Evolutionary conservation across 1,139 yeast species (phyloP).

Genomic region (Hansenula sp.): DNA sequence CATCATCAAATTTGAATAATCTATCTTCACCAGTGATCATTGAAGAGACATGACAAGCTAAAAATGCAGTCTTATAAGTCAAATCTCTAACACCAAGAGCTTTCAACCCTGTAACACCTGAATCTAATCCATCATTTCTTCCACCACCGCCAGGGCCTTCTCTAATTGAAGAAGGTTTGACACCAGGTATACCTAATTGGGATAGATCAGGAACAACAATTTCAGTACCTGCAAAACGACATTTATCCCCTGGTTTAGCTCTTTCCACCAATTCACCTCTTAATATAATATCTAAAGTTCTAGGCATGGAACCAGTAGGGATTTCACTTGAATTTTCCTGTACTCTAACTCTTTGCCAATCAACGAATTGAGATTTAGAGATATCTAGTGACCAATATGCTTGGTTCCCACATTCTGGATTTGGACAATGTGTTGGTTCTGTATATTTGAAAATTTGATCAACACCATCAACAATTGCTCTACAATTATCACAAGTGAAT

Average conservation of each 20-base stretch:
- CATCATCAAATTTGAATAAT: constrained; percentile 34
- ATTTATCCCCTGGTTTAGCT: constrained; percentile 97
- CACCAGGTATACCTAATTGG: constrained; percentile 95
- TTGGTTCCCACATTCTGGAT: constrained; percentile 84
- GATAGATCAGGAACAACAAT: constrained; percentile 95
- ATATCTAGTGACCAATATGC: constrained; percentile 82
- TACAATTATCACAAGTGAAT: constrained; percentile 87
- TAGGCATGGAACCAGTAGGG: constrained; percentile 99
- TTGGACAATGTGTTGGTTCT: constrained; percentile 90
- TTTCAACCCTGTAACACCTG: constrained; percentile 84
- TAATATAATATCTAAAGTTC: constrained; percentile 88
- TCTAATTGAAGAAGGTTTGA: constrained; percentile 79
- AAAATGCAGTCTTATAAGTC: constrained; percentile 86
- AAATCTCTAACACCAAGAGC: constrained; percentile 88
- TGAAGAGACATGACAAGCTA: constrained; percentile 81
- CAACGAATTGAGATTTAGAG: constrained; percentile 81
- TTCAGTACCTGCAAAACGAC: constrained; percentile 92
- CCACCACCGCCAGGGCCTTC: constrained; percentile 61
- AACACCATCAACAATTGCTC: constrained; percentile 80
- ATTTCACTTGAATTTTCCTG: constrained; percentile 95
- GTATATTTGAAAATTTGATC: constrained; percentile 94
- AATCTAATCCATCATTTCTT: constrained; percentile 66
- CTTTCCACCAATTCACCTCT: constrained; percentile 95
- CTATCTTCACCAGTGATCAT: constrained; percentile 43
- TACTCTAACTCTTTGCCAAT: constrained; percentile 96